Evolutionary conservation across 805 yeast genomes (phyloP), one percentile per base, ranked within the genome.

Genomic region (Gaillardinia entomophila): DNA sequence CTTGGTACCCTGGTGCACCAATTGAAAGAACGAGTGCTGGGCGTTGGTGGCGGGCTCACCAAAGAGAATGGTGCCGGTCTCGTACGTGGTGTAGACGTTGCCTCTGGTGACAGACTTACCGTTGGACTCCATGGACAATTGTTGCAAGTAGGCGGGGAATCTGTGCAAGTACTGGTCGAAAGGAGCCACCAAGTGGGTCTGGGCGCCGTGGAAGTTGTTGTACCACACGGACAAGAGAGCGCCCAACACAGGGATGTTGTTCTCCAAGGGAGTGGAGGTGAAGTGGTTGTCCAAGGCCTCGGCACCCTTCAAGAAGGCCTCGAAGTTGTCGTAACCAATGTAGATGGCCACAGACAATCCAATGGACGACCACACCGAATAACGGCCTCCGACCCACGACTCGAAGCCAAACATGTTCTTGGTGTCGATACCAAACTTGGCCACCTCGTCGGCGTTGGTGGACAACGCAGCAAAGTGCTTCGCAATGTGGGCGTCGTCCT

Each of bases 301-400:
- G 43, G 96, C 98, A 71, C 99, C 99, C 66, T 82, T 84, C 54
- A 92, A 74, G 77, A 92, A 87, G 40, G 75, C 75, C 43, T 85
- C 90, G 54, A 92, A 92, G 76, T 88, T 85, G 44, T 92, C 97
- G 62, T 60, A 92, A 46, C 99, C 99, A 60, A 92, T 82, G 77
- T 83, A 92, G 49, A 92, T 68, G 51, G 95, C 95, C 43, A 92
- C 90, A 18, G 96, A 85, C 50, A 92, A 77, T 41, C 99, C 99
- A 62, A 92, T 92, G 43, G 98, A 94, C 27, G 96, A 85, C 99
- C 99, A 92, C 41, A 92, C 98, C n/a, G 98, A 92, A 80, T 92
- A 92, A 67, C 99, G 83, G 59, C 99, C 99, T 57, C 99, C 99
- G 45, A 92, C 99, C 98, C 98, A 92, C 68, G 71, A 82, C 63